Percentiles rank a stretch among this genome's conserved stretches.
Evolutionary conservation across 306 rosid species (phyloP).

Genomic region (Hylodesmum podocarpum): DNA sequence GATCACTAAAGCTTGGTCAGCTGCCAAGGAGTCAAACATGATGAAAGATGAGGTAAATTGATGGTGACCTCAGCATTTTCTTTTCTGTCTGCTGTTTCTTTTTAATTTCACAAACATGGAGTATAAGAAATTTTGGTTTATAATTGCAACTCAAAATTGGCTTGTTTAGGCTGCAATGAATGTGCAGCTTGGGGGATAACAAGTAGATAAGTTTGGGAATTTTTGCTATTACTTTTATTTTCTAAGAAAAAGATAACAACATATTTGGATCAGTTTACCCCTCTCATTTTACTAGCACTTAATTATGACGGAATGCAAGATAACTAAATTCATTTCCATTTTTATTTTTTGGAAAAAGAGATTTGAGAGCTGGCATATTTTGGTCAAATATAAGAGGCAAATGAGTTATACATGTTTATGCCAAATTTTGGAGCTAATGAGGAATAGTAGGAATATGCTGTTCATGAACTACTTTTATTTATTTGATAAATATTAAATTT

Average conservation of each 20-base stretch:
- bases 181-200: not conserved
- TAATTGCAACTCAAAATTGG: not conserved
- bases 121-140: slow-evolving; percentile 6
- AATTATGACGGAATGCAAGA: not conserved
- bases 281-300: not conserved
- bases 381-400: slow-evolving; percentile 8
- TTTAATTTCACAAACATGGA: not conserved
- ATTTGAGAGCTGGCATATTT: not conserved
- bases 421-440: not conserved
- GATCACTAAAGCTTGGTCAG: slow-evolving; percentile 98
- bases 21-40: slow-evolving; percentile 89
- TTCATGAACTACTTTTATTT: not conserved
- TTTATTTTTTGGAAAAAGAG: not conserved
- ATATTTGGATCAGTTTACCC: not conserved
- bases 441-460: not conserved
- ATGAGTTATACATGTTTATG: not conserved
- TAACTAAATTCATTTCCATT: not conserved
- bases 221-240: not conserved
- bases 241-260: not conserved
- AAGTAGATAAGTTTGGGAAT: not conserved
- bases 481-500: not conserved
- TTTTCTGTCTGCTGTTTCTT: slow-evolving; percentile 5
- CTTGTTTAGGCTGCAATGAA: not conserved
- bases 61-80: slow-evolving; percentile 6
- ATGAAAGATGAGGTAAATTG: slow-evolving; percentile 74